Percentiles rank a stretch among this genome's conserved stretches.
phyloP scores from a whole-genome alignment of 2,329 filamentous ascomycete genomes.

The Seiridium unicorne region DNA sequence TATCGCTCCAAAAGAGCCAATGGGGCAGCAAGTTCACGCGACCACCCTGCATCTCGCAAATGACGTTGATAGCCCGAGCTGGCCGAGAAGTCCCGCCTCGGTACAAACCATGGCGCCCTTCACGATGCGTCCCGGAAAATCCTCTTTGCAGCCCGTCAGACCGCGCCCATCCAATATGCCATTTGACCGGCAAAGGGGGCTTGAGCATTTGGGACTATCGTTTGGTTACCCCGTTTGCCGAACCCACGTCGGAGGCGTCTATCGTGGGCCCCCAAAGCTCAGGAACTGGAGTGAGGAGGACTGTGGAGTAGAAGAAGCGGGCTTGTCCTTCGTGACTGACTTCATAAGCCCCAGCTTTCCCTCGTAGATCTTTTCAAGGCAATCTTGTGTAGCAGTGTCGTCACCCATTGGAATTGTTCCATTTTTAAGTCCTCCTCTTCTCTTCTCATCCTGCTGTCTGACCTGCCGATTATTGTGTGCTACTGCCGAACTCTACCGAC shows the following conservation, averaged over 20 bases:
- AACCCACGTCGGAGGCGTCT: background rate
- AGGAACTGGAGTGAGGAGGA: background rate
- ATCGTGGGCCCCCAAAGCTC: background rate
- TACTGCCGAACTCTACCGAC: background rate
- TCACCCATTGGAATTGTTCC: background rate
- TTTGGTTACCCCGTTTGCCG: constrained; percentile 14
- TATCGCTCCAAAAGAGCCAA: background rate
- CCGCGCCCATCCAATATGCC: background rate
- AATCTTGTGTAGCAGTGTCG: background rate
- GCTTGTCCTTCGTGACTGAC: background rate
- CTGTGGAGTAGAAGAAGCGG: constrained; percentile 5
- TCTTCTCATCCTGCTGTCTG: background rate
- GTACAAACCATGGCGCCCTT: constrained; percentile 17
- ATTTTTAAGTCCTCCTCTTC: background rate
- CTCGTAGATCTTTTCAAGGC: background rate
- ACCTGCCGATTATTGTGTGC: too few species aligned
- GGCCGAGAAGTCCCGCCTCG: constrained; percentile 29
- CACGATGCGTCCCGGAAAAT: constrained; percentile 30
- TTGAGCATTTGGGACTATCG: background rate
- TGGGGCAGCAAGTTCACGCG: background rate
- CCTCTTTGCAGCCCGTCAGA: constrained; percentile 21
- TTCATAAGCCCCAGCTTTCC: constrained; percentile 7
- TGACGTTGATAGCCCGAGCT: constrained; percentile 15
- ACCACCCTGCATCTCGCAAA: background rate
- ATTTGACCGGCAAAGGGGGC: background rate